Evolutionary conservation across 108 stramenopile species (phyloP), one percentile per base, ranked within the genome.

Genomic region (Nitzschia inconspicua): DNA sequence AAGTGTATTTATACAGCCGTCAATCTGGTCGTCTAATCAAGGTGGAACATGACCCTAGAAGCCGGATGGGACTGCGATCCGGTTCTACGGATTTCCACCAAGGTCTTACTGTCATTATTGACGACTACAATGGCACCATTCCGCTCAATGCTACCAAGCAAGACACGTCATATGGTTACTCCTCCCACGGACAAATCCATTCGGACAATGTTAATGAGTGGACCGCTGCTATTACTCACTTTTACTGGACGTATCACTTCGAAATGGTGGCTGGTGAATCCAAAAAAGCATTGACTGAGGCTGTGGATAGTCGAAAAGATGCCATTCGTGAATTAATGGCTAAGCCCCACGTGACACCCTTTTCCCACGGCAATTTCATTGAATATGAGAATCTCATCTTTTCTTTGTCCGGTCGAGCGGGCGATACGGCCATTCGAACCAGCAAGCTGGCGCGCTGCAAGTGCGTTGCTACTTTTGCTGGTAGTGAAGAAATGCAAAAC

Each of bases 131-230:
- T 44, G 80, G 77, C 1, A 58, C 61, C 6, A 46, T 88, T 3
- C 86, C 86, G 4, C 58, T 88, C 4, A 84, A 82, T 43, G 83
- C 86, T 2, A 88, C 86, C 32, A 88, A 88, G 47, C 82, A 86
- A 43, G 78, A 76, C 41, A 47, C 78, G 39, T 60, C 58, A 11
- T 70, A 72, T 54, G 70, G 65, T 6, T 42, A 66, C 27, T 39
- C 64, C 23, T 30, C 44, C 40, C 60, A 67, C 35, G 76, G 67
- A 10, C 16, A 49, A 25, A 67, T 56, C 6, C 66, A 73, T 46
- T 43, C 58, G 22, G 47, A 31, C 4, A 70, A 70, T 30, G 10
- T 70, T 1, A 46, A 48, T 11, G 49, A 53, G 8, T 70, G 69
- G 69, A 60, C 34, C 13, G 53, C 53, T 10, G 60, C 56, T 3